Percentiles rank a stretch among this genome's conserved stretches.
Conservation (phyloP, 345 rosid genomes). For the Capsella bursapastoris region DNA sequence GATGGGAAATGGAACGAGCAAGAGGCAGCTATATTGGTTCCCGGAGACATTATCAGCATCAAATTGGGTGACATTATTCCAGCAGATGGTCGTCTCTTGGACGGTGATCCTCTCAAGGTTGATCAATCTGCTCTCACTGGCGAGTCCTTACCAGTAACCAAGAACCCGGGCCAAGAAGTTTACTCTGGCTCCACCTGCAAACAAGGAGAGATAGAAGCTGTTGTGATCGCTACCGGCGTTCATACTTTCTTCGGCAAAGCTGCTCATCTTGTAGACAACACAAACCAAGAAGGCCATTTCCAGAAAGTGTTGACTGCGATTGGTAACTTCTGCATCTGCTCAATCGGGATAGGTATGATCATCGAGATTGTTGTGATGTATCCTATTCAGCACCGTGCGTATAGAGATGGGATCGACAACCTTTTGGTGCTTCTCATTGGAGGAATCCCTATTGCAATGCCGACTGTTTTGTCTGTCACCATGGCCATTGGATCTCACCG, state of each 20-base stretch:
- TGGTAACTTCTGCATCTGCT: slow-evolving; percentile 87
- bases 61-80: slow-evolving; percentile 85
- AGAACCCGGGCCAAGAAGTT: slow-evolving; percentile 71
- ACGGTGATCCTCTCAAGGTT: slow-evolving; percentile 81
- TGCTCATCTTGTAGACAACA: slow-evolving; percentile 85
- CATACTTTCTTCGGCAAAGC: slow-evolving; percentile 91
- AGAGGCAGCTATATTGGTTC: slow-evolving; percentile 77
- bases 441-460: slow-evolving; percentile 95
- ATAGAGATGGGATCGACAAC: slow-evolving; percentile 78
- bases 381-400: slow-evolving; percentile 71
- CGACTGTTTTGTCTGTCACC: slow-evolving; percentile 83
- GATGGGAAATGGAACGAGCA: slow-evolving; percentile 81
- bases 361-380: slow-evolving; percentile 77
- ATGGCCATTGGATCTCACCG: slow-evolving; percentile 92
- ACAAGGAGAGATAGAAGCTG: slow-evolving; percentile 89
- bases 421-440: slow-evolving; percentile 84
- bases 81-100: slow-evolving; percentile 85
- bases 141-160: slow-evolving; percentile 79
- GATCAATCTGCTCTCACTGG: slow-evolving; percentile 88
- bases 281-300: slow-evolving; percentile 81
- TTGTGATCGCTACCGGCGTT: slow-evolving; percentile 85
- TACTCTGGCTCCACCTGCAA: slow-evolving; percentile 89
- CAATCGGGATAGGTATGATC: slow-evolving; percentile 67
- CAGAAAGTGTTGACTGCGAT: slow-evolving; percentile 86
- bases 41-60: slow-evolving; percentile 79